Evolutionary conservation across 2,329 filamentous ascomycete genomes (phyloP).

Genomic region (Ascochyta viciae-villosae): DNA sequence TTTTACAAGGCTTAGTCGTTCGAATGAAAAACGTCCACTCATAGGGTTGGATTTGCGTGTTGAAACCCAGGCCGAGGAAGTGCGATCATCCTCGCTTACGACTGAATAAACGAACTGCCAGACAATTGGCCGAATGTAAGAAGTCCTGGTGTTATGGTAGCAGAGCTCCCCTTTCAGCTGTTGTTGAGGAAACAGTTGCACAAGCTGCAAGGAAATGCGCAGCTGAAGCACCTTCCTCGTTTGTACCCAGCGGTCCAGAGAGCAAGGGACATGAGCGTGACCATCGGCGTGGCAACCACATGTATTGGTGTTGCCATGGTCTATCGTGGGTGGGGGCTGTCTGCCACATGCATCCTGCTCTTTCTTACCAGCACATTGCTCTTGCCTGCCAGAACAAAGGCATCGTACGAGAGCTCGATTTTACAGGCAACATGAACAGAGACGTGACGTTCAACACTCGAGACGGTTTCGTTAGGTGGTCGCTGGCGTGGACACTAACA

Average conservation of each 20-base stretch:
- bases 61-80: neutral
- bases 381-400: neutral
- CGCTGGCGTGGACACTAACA: conserved; percentile 11
- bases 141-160: neutral
- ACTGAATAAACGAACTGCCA: neutral
- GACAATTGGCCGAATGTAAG: neutral
- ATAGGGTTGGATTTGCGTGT: neutral
- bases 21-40: neutral
- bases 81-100: neutral
- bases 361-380: neutral
- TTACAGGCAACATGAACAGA: neutral
- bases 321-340: neutral
- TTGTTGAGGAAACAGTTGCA: conserved; percentile 1
- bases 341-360: conserved; percentile 4
- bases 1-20: conserved; percentile 16
- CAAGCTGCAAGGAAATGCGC: conserved; percentile 6
- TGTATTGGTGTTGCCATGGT: conserved; percentile 9
- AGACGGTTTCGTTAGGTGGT: conserved; percentile 7
- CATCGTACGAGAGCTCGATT: neutral
- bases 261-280: conserved; percentile 2
- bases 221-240: neutral
- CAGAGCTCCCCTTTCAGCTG: conserved; percentile 2
- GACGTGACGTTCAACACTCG: neutral
- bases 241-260: neutral
- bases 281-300: conserved; percentile 14